Evolutionary conservation across 225 moss, liverwort and hornwort genomes (phyloP).

Genomic region (Polytrichum formosum): DNA sequence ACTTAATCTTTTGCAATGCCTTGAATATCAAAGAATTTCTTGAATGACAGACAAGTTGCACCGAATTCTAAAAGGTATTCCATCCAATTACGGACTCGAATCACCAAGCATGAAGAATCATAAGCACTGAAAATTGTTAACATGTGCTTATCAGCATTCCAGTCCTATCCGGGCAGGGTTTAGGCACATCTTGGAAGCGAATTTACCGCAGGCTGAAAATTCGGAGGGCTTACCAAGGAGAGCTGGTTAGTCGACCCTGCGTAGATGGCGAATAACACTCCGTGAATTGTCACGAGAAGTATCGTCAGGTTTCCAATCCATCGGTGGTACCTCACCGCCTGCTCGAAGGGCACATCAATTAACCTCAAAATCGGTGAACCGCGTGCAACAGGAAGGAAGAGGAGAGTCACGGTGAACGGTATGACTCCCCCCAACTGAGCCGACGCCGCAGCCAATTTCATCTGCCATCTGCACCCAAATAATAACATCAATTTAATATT

Average conservation of each 20-base stretch:
- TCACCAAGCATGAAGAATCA: too few relatives aligned
- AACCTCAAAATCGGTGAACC: constrained; percentile 41
- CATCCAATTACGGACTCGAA: too few relatives aligned
- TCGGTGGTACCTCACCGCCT: constrained; percentile 36
- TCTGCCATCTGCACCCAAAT: constrained; percentile 13
- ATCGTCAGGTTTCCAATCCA: constrained; percentile 42
- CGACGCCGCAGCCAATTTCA: constrained; percentile 25
- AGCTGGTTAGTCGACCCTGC: constrained; percentile 10
- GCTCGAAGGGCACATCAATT: constrained; percentile 42
- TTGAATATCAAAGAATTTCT: too few relatives aligned
- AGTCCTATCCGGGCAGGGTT: too few relatives aligned
- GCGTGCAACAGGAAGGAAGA: constrained; percentile 38
- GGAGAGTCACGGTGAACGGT: constrained; percentile 16
- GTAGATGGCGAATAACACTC: constrained; percentile 15
- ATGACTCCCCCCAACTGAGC: constrained; percentile 21
- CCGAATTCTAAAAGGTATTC: too few relatives aligned
- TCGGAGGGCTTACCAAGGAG: constrained; percentile 11
- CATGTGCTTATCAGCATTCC: too few relatives aligned
- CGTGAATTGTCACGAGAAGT: constrained; percentile 16
- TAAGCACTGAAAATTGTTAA: too few relatives aligned
- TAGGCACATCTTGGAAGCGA: too few relatives aligned
- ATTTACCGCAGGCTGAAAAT: too few relatives aligned
- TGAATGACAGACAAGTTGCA: too few relatives aligned
- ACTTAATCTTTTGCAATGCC: too few relatives aligned
- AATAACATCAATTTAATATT: too few relatives aligned